A percentile compares a stretch with the other conserved stretches of the same genome.
Conservation (phyloP, 768 basidiomycete genomes). For the Heimioporus sp. region DNA sequence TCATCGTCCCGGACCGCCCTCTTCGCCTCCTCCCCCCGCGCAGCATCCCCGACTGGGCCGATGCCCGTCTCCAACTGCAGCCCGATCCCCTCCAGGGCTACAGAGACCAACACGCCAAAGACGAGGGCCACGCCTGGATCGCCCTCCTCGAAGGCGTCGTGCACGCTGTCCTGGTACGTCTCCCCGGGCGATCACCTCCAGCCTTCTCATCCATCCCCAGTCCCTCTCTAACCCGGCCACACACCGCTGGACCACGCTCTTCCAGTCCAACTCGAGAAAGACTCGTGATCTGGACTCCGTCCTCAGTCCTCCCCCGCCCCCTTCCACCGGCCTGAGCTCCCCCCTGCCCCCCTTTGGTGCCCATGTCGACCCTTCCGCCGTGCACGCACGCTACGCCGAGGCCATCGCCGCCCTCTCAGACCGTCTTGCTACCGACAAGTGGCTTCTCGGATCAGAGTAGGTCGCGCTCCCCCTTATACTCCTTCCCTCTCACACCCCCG, state of each 20-base stretch:
- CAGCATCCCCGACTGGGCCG: conserved; percentile 74
- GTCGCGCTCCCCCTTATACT: conserved; percentile 17
- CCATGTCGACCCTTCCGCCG: conserved; percentile 47
- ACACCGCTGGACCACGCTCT: conserved; percentile 31
- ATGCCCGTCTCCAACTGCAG: conserved; percentile 42
- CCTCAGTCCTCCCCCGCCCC: conserved; percentile 64
- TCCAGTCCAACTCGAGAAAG: conserved; percentile 35
- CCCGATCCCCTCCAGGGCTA: conserved; percentile 65
- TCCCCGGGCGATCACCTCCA: background rate
- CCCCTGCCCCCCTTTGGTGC: conserved; percentile 59
- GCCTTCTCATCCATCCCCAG: conserved; percentile 30
- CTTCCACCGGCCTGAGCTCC: conserved; percentile 66
- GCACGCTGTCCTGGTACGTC: conserved; percentile 69
- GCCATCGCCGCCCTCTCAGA: conserved; percentile 74
- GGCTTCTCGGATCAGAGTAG: conserved; percentile 79
- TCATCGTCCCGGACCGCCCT: conserved; percentile 53
- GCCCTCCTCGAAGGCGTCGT: conserved; percentile 73
- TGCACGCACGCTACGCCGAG: conserved; percentile 63
- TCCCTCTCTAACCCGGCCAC: conserved; percentile 47
- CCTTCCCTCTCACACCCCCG: conserved; percentile 3
- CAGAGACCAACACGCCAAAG: conserved; percentile 50
- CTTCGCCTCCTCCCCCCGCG: conserved; percentile 60
- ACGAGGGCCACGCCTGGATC: conserved; percentile 84
- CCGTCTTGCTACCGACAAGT: conserved; percentile 70
- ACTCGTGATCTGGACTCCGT: conserved; percentile 43